These are phyloP conservation scores for Myrmaecium sp. DNA, from an alignment of 2,329 filamentous ascomycete species.

Conservation along the genomic window DNA sequence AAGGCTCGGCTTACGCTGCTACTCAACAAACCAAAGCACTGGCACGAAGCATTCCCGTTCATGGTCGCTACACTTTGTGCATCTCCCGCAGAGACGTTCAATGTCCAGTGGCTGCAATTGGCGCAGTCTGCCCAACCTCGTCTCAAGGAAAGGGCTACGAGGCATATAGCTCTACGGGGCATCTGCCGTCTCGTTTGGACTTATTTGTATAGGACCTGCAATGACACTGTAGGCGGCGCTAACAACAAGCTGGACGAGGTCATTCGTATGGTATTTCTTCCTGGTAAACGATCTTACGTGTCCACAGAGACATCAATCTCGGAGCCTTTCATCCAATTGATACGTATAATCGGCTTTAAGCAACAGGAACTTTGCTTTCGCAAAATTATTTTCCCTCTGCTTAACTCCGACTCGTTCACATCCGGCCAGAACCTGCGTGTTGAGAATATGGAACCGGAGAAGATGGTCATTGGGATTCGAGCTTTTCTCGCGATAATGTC, in stretches of 20 bases:
- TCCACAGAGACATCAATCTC: slow-evolving; percentile 71
- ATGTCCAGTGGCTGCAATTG: slow-evolving; percentile 71
- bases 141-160: slow-evolving; percentile 66
- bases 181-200: slow-evolving; percentile 87
- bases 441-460: slow-evolving; percentile 86
- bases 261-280: slow-evolving; percentile 65
- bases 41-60: slow-evolving; percentile 74
- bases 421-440: slow-evolving; percentile 64
- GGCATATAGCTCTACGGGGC: slow-evolving; percentile 69
- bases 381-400: slow-evolving; percentile 81
- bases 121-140: slow-evolving; percentile 62
- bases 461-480: slow-evolving; percentile 91
- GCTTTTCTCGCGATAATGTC: slow-evolving; percentile 87
- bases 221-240: slow-evolving; percentile 50
- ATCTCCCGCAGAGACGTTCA: slow-evolving; percentile 70
- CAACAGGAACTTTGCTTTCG: slow-evolving; percentile 88
- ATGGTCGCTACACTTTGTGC: slow-evolving; percentile 77
- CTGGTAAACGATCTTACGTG: slow-evolving; percentile 62
- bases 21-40: slow-evolving; percentile 82
- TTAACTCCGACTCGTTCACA: slow-evolving; percentile 80
- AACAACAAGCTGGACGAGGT: slow-evolving; percentile 79
- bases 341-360: slow-evolving; percentile 86
- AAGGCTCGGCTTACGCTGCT: slow-evolving; percentile 67
- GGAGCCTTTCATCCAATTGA: slow-evolving; percentile 82
- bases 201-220: slow-evolving; percentile 64